Evolutionary conservation across 768 basidiomycete species (phyloP), one percentile per base, ranked within the genome.

Genomic region (Leccinum disarticulatum): DNA sequence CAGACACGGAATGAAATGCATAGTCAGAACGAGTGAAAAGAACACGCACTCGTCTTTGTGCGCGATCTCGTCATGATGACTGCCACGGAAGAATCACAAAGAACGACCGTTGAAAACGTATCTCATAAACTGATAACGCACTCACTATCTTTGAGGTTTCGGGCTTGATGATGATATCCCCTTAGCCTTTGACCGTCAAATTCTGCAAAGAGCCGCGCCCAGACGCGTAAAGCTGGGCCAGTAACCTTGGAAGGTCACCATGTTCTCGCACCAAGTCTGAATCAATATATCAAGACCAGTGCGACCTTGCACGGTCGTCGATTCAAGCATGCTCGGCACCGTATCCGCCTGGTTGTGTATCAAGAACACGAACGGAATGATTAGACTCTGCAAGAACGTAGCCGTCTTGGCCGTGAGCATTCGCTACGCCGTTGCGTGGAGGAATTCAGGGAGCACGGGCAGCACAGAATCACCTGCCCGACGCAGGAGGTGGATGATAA

Each of bases 1-100:
- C 57, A 57, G 13, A 46, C 64, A 59, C 61, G 57, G 35, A 55
- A 61, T 61, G 61, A 65, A 52, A 60, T 15, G 57, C 55, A 62
- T 69, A 60, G 25, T 61, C 31, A 54, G 31, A 59, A 55, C 43
- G 49, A 46, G 11, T 6, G 41, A 60, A 53, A 61, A 51, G 47
- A 25, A 59, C 61, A 75, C 89, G 73, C 75, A 97, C 95, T 89
- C 64, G 80, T 81, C 77, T 87, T 91, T 54, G 97, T 92, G 67
- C 86, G 82, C 33, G 96, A 96, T 61, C 97, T 86, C 52, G 97
- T 98, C 91, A 98, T 93, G 74, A 98, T 98, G 67, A 93, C 94
- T 96, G 70, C 61, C 59, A 56, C 58, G 58, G 66, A 66, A 69
- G 64, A 63, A 55, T 50, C 58, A 70, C 61, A 73, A 66, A 35